A percentile compares a stretch with the other conserved stretches of the same genome.
These are phyloP conservation scores for Suillus occidentalis DNA, from an alignment of 768 basidiomycete species.

Conservation along the genomic window DNA sequence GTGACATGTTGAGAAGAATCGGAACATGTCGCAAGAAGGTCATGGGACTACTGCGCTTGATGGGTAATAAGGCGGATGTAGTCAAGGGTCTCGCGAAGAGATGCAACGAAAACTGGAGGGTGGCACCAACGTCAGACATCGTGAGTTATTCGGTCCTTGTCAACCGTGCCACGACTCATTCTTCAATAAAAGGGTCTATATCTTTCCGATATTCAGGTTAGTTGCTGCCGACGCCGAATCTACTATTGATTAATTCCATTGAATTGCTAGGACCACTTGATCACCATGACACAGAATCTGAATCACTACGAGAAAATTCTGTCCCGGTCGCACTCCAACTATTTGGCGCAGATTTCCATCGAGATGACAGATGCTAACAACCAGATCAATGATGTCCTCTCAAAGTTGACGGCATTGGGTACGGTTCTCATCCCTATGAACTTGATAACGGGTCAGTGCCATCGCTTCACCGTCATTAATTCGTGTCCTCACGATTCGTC, in stretches of 20 bases:
- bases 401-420: constrained; percentile 95
- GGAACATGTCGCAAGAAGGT: constrained; percentile 99
- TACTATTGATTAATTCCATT: background rate
- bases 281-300: constrained; percentile 99
- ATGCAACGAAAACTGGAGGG: constrained; percentile 98
- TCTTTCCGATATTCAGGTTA: constrained; percentile 89
- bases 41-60: constrained; percentile 92
- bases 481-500: background rate
- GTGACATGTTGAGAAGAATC: constrained; percentile 96
- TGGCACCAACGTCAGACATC: constrained; percentile 97
- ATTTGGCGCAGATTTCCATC: constrained; percentile 98
- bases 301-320: constrained; percentile 99
- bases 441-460: constrained; percentile 75
- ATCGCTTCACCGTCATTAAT: background rate
- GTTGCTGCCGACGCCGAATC: background rate
- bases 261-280: constrained; percentile 77
- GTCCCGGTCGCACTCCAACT: constrained; percentile 97
- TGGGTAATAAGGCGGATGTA: constrained; percentile 99
- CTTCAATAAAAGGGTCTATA: constrained; percentile 71
- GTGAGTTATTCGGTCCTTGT: constrained; percentile 41
- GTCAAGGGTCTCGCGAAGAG: constrained; percentile 98
- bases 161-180: constrained; percentile 1
- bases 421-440: constrained; percentile 98
- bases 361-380: constrained; percentile 99
- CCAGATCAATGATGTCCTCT: constrained; percentile 98